Conservation (phyloP, 768 basidiomycete genomes). For the Coprinopsis marcescibilis region DNA sequence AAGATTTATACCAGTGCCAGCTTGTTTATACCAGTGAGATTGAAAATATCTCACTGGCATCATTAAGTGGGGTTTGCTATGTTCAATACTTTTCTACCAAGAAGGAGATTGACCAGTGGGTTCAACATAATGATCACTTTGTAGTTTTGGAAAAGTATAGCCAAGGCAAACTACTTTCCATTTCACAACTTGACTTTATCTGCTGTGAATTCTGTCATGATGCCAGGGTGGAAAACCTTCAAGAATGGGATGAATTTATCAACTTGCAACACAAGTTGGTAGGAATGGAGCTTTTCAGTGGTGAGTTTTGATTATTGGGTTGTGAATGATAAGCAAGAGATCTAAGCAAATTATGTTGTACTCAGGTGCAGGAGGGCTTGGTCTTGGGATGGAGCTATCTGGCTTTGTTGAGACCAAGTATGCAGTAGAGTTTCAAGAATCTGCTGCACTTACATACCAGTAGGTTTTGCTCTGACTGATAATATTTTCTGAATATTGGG, state of each 20-base stretch:
- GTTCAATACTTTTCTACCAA: conserved; percentile 32
- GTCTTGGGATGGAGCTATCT: conserved; percentile 58
- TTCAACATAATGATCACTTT: conserved; percentile 52
- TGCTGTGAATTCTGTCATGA: conserved; percentile 38
- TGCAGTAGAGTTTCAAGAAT: conserved; percentile 60
- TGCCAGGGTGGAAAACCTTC: conserved; percentile 24
- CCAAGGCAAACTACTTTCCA: conserved; percentile 14
- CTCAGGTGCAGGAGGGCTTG: conserved; percentile 70
- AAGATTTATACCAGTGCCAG: conserved; percentile 24
- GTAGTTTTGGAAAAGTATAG: conserved; percentile 37
- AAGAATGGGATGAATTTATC: conserved; percentile 25
- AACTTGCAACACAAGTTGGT: conserved; percentile 39
- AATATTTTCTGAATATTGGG: background rate
- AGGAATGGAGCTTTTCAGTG: conserved; percentile 66
- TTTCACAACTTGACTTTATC: conserved; percentile 22
- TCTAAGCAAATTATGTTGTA: background rate
- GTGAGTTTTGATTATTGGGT: conserved; percentile 27
- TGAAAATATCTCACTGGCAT: conserved; percentile 25
- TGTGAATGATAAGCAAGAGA: background rate
- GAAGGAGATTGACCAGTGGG: conserved; percentile 40
- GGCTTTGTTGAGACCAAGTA: conserved; percentile 59
- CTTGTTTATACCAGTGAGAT: conserved; percentile 35
- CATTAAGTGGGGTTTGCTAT: conserved; percentile 52
- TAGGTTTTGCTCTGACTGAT: conserved; percentile 23
- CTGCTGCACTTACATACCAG: conserved; percentile 62